phyloP scores from a whole-genome alignment of 352 stramenopile species.

The Phytophthora constricta region DNA sequence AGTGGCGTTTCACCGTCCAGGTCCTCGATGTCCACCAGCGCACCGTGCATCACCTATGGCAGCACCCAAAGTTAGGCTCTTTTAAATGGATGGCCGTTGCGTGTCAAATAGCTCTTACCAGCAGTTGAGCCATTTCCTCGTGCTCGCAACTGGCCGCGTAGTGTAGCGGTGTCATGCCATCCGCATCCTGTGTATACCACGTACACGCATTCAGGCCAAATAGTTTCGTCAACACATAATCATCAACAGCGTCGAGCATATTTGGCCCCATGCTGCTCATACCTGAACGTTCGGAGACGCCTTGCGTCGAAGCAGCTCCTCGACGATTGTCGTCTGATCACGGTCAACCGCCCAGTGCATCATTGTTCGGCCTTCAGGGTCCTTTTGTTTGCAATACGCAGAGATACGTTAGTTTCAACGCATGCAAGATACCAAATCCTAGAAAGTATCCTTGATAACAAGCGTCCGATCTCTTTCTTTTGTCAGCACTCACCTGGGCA shows the following conservation, averaged over 20 bases:
- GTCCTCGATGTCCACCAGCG: constrained; percentile 64
- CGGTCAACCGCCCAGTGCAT: constrained; percentile 84
- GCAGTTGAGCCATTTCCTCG: constrained; percentile 64
- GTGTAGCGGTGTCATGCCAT: constrained; percentile 84
- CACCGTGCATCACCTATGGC: constrained; percentile 65
- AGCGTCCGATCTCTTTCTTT: not conserved
- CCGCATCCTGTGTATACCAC: constrained; percentile 51
- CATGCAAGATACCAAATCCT: not conserved
- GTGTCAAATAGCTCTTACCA: constrained; percentile 46
- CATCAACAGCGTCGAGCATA: too few species aligned
- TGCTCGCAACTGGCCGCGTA: constrained; percentile 81
- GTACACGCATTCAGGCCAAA: not conserved
- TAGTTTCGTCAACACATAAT: constrained; percentile 7
- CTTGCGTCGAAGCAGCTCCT: constrained; percentile 58
- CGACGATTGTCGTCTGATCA: constrained; percentile 54
- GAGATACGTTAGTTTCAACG: not conserved
- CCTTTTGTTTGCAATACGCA: constrained; percentile 41
- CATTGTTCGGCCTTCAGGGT: constrained; percentile 82
- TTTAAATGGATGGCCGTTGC: not conserved
- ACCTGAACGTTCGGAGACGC: constrained; percentile 72
- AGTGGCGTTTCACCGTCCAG: constrained; percentile 73
- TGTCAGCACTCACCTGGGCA: constrained; percentile 34
- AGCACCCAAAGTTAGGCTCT: constrained; percentile 3
- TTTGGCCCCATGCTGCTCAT: not conserved
- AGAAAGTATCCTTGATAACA: not conserved